phyloP scores from a whole-genome alignment of 2,329 filamentous ascomycete genomes.

The Cytospora chrysosperma region DNA sequence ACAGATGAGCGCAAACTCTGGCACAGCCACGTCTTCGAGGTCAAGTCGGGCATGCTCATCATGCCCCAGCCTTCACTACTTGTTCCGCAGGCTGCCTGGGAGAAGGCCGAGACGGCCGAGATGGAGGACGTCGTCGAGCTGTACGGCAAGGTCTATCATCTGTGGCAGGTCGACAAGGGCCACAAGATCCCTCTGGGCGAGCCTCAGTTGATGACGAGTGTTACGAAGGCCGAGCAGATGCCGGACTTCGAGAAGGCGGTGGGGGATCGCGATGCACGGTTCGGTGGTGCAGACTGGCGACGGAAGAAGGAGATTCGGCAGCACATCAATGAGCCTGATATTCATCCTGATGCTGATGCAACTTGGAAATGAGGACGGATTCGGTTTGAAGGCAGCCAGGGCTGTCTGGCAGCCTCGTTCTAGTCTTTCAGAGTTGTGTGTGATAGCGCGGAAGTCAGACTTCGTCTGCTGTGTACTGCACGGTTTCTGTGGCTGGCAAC shows the following conservation, averaged over 20 bases:
- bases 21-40: slow-evolving; percentile 76
- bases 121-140: slow-evolving; percentile 74
- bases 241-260: slow-evolving; percentile 44
- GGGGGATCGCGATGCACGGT: slow-evolving; percentile 44
- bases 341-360: slow-evolving; percentile 41
- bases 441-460: no score
- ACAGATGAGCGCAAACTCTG: slow-evolving; percentile 70
- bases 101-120: slow-evolving; percentile 72
- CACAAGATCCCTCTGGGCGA: slow-evolving; percentile 55
- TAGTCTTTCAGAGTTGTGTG: no score
- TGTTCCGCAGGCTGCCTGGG: slow-evolving; percentile 65
- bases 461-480: no score
- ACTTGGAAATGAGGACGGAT: slow-evolving; percentile 10
- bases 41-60: slow-evolving; percentile 76
- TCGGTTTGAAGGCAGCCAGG: not conserved
- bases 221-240: slow-evolving; percentile 48
- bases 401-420: no score
- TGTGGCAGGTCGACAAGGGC: slow-evolving; percentile 81
- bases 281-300: slow-evolving; percentile 43
- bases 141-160: slow-evolving; percentile 82
- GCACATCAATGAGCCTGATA: slow-evolving; percentile 40
- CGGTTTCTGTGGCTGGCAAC: no score
- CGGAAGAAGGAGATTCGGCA: slow-evolving; percentile 45
- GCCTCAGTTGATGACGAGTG: slow-evolving; percentile 56
- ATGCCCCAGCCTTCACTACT: slow-evolving; percentile 60